Conservation (phyloP, 2,329 filamentous ascomycete species). For the Penicillium nordicum region DNA sequence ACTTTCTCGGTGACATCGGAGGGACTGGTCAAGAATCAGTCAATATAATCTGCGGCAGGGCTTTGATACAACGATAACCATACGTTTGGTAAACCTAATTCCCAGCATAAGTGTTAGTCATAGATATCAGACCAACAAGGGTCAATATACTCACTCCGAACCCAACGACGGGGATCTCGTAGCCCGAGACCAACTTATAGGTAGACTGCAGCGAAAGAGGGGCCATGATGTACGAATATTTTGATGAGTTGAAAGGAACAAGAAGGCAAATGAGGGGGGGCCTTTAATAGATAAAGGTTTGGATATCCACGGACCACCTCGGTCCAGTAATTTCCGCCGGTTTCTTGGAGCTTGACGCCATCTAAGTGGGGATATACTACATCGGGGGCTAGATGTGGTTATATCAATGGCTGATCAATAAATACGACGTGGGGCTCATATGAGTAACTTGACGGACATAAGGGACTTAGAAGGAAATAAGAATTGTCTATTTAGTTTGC, state of each 20-base stretch:
- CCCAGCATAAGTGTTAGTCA: slow-evolving; percentile 9
- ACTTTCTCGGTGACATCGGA: slow-evolving; percentile 57
- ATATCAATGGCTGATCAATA: slow-evolving; percentile 11
- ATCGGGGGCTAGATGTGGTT: neutral
- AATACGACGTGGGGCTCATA: slow-evolving; percentile 1
- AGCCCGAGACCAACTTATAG: slow-evolving; percentile 40
- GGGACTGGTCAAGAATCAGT: slow-evolving; percentile 43
- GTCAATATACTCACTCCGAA: slow-evolving; percentile 38
- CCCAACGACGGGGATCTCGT: slow-evolving; percentile 40
- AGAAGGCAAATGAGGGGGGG: neutral
- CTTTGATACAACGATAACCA: neutral
- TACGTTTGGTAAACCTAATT: slow-evolving; percentile 42
- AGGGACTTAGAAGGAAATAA: neutral
- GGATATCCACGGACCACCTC: slow-evolving; percentile 12
- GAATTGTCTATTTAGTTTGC: neutral
- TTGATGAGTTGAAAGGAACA: neutral
- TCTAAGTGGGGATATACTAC: slow-evolving; percentile 8
- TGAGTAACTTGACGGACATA: neutral
- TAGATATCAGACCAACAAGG: neutral
- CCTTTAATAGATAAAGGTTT: neutral
- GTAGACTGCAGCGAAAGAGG: slow-evolving; percentile 33
- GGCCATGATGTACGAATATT: slow-evolving; percentile 22
- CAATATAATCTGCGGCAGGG: neutral
- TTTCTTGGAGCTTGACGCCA: slow-evolving; percentile 6
- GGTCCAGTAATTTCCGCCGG: slow-evolving; percentile 14